Conservation (phyloP, 2,329 filamentous ascomycete genomes). For the Pseudocercospora cruenta region DNA sequence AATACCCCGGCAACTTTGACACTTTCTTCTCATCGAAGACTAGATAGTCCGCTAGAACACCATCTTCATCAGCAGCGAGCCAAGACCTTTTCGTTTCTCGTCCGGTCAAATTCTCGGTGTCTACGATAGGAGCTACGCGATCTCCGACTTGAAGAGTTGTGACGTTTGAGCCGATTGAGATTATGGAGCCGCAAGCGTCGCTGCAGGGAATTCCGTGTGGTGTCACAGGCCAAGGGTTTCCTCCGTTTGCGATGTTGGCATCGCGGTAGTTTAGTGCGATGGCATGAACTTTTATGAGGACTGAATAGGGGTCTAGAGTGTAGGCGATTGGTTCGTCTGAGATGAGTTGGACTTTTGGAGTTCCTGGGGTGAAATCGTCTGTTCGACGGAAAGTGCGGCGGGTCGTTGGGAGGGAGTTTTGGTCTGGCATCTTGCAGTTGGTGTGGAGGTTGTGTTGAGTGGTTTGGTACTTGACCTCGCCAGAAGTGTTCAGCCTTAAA, state of each 20-base stretch:
- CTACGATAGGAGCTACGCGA: slow-evolving; percentile 38
- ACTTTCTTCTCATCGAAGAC: slow-evolving; percentile 53
- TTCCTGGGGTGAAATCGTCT: slow-evolving; percentile 33
- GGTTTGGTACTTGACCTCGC: too few species aligned
- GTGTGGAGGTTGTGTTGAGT: too few species aligned
- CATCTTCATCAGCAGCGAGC: slow-evolving; percentile 60
- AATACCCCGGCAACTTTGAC: slow-evolving; percentile 57
- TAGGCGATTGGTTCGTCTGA: slow-evolving; percentile 19
- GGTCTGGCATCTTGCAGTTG: too few species aligned
- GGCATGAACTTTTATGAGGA: slow-evolving; percentile 54
- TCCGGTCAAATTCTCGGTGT: slow-evolving; percentile 48
- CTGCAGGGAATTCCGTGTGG: slow-evolving; percentile 37
- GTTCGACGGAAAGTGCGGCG: slow-evolving; percentile 41
- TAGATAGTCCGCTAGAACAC: slow-evolving; percentile 61
- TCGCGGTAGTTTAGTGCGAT: slow-evolving; percentile 59
- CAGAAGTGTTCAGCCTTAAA: neutral
- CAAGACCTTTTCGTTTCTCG: slow-evolving; percentile 45
- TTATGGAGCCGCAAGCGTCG: slow-evolving; percentile 39
- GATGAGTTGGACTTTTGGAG: slow-evolving; percentile 22
- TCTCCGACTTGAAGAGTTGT: slow-evolving; percentile 26
- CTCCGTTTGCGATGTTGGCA: slow-evolving; percentile 40
- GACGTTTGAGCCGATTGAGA: slow-evolving; percentile 29
- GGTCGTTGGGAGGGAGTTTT: slow-evolving; percentile 6
- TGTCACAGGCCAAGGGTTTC: slow-evolving; percentile 37
- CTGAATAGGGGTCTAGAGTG: slow-evolving; percentile 42